Evolutionary conservation across 768 basidiomycete genomes (phyloP).

Genomic region (Pleurotus platypus): DNA sequence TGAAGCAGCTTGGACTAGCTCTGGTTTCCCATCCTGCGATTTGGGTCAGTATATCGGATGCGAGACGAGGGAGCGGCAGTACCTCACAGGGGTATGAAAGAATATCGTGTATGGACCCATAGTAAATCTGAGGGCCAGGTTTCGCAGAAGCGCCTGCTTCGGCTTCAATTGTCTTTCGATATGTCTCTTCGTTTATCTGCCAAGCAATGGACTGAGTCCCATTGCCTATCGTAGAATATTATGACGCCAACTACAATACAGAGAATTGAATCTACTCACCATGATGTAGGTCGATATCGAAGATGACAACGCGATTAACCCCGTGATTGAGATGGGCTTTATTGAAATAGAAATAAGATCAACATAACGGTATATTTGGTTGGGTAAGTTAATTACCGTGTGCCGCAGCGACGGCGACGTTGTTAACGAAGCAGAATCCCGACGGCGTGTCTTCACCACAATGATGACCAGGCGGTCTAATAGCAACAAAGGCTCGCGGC

Average conservation of each 20-base stretch:
- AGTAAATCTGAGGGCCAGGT: conserved; percentile 65
- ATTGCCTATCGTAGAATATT: conserved; percentile 53
- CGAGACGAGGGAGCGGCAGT: background rate
- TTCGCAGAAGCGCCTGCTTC: conserved; percentile 36
- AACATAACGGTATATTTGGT: background rate
- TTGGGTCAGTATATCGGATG: background rate
- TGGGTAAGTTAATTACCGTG: conserved; percentile 55
- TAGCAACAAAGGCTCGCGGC: conserved; percentile 70
- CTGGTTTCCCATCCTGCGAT: conserved; percentile 72
- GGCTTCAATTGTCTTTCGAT: conserved; percentile 60
- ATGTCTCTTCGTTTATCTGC: conserved; percentile 88
- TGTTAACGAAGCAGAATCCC: conserved; percentile 96
- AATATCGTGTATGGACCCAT: conserved; percentile 93
- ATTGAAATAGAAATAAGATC: background rate
- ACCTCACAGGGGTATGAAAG: conserved; percentile 92
- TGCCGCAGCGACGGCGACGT: conserved; percentile 85
- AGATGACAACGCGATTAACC: conserved; percentile 75
- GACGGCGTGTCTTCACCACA: conserved; percentile 87
- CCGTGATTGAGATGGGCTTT: conserved; percentile 79
- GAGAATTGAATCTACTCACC: conserved; percentile 37
- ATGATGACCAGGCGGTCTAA: conserved; percentile 93
- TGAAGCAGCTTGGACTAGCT: conserved; percentile 83
- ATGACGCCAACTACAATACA: background rate
- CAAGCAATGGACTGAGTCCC: conserved; percentile 91
- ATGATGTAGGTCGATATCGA: conserved; percentile 93